Evolutionary conservation across 305 asterid species (phyloP), one percentile per base, ranked within the genome.

Genomic region (Ajuga reptans): DNA sequence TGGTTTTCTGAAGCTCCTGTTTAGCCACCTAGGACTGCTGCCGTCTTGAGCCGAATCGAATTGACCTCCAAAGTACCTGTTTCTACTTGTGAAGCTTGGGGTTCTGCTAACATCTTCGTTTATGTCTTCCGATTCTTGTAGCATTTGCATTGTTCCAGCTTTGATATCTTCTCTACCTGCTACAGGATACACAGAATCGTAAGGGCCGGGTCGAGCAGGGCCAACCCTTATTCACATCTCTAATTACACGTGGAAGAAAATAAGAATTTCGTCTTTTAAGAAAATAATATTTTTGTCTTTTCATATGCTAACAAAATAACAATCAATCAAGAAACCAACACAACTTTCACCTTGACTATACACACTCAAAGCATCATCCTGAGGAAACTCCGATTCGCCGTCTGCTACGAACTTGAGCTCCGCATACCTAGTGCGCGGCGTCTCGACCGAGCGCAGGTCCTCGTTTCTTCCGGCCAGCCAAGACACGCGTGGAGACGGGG

Each of bases 401-500:
- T 86, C 87, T 1, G 87, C 82, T 49, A 60, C 60, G 69, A 87
- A 60, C 81, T 77, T 87, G 63, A 83, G 83, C 80, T 89, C 92
- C 0, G 83, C 61, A 60, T 73, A 83, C 72, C 86, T 81, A 72
- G 75, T 8, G 0, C 78, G 88, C 6, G 89, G 85, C 42, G 82
- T 78, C 39, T 86, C 93, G 0, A 72, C 37, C 47, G 17, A 65
- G 3, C 85, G 80, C 0, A 57, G 73, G 34, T 83, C 89, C 55
- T 87, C 93, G 6, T 60, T 79, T 61, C 80, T 84, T 63, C 21
- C 47, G 0, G 66, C 68, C 72, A 84, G 54, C 50, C 77, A 49
- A 4, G 92, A 78, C 33, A 86, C 84, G 3, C 95, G 77, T 1
- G 92, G 92, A 54, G 94, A 90, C 2, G 95, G 84, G 16, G 86